These are phyloP conservation scores for Penicillium olsonii DNA, from an alignment of 2,329 filamentous ascomycete genomes.

Conservation along the genomic window DNA sequence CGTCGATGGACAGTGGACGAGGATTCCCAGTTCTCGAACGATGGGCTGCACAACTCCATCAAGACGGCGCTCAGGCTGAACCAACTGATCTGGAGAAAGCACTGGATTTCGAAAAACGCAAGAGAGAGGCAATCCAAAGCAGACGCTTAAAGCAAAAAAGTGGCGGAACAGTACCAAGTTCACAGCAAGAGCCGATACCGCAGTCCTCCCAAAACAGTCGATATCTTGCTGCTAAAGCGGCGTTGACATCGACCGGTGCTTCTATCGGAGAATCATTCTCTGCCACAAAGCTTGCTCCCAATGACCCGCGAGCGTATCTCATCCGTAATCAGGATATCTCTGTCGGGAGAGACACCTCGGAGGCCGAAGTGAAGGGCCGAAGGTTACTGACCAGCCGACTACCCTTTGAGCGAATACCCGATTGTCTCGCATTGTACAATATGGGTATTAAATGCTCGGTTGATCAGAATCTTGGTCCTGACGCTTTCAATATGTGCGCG, in stretches of 20 bases:
- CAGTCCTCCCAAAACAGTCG: constrained; percentile 17
- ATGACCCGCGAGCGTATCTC: constrained; percentile 22
- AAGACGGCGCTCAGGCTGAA: constrained; percentile 3
- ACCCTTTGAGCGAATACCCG: constrained; percentile 22
- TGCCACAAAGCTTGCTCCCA: not conserved
- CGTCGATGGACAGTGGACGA: constrained; percentile 21
- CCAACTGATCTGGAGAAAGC: constrained; percentile 19
- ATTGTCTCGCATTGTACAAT: constrained; percentile 15
- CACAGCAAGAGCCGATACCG: not conserved
- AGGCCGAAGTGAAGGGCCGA: not conserved
- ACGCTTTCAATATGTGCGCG: not conserved
- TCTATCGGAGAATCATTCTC: constrained; percentile 7
- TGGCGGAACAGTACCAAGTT: not conserved
- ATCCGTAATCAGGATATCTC: constrained; percentile 4
- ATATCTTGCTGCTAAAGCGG: constrained; percentile 21
- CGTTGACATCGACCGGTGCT: constrained; percentile 8
- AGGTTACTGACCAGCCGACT: constrained; percentile 11
- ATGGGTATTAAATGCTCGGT: constrained; percentile 1
- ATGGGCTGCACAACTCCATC: constrained; percentile 23
- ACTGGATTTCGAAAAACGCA: constrained; percentile 25
- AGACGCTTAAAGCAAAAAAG: not conserved
- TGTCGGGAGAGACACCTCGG: not conserved
- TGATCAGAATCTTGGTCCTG: not conserved
- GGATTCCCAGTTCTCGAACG: constrained; percentile 25
- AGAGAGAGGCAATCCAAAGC: constrained; percentile 22